These are phyloP conservation scores for Cladorrhinum sp. DNA, from an alignment of 2,329 filamentous ascomycete species.

Conservation along the genomic window DNA sequence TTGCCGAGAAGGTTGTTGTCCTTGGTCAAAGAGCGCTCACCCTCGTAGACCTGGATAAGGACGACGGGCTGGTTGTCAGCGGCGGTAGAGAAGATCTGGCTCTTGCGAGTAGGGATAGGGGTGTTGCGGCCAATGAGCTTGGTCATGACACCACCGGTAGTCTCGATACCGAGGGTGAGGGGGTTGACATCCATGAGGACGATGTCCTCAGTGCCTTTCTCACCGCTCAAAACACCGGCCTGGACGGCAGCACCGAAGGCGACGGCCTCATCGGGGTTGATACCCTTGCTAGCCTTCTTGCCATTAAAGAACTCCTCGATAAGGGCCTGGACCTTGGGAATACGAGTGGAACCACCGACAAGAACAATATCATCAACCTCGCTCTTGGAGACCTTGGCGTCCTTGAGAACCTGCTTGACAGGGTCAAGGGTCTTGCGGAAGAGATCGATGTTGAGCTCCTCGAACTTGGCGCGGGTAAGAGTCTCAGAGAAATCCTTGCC, in stretches of 20 bases:
- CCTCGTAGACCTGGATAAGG: conserved; percentile 93
- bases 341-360: conserved; percentile 97
- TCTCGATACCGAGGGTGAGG: conserved; percentile 94
- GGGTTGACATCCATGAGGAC: conserved; percentile 98
- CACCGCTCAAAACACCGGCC: conserved; percentile 89
- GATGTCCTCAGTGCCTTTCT: conserved; percentile 73
- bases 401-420: conserved; percentile 97
- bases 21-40: conserved; percentile 91
- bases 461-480: conserved; percentile 96
- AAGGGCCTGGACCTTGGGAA: conserved; percentile 93
- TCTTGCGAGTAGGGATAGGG: conserved; percentile 92
- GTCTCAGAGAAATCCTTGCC: conserved; percentile 99
- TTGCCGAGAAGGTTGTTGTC: conserved; percentile 98
- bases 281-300: conserved; percentile 98
- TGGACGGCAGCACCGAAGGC: conserved; percentile 97
- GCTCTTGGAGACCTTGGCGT: conserved; percentile 93
- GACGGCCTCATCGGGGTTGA: conserved; percentile 99
- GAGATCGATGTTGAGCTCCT: conserved; percentile 97
- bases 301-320: conserved; percentile 93
- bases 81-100: conserved; percentile 96
- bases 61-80: conserved; percentile 97
- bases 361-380: conserved; percentile 97
- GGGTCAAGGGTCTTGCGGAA: conserved; percentile 99
- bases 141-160: conserved; percentile 96
- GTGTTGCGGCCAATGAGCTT: conserved; percentile 96